Evolutionary conservation across 768 basidiomycete genomes (phyloP).

Genomic region (Lyophyllum decastes): DNA sequence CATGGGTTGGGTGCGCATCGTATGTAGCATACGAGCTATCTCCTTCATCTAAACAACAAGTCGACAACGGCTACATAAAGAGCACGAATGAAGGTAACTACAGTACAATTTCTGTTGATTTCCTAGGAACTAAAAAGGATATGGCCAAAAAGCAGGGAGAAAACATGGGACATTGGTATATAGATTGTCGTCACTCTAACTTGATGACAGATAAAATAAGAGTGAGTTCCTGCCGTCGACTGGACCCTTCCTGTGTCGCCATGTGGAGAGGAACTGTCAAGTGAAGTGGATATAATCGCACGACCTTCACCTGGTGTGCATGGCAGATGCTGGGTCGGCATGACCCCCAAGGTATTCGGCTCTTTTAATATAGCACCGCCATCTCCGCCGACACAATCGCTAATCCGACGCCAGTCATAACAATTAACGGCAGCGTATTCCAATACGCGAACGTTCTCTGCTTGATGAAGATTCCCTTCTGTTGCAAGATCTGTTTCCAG

Average conservation of each 20-base stretch:
- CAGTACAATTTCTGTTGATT: not conserved
- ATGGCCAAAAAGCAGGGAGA: not conserved
- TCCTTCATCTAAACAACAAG: too few relatives aligned
- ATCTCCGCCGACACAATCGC: slow-evolving; percentile 81
- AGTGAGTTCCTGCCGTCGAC: not conserved
- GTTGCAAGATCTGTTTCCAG: slow-evolving; percentile 73
- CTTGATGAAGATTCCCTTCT: slow-evolving; percentile 68
- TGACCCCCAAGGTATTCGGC: too few relatives aligned
- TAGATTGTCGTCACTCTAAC: not conserved
- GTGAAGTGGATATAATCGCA: too few relatives aligned
- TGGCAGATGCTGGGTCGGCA: too few relatives aligned
- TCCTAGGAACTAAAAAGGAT: not conserved
- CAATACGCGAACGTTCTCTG: slow-evolving; percentile 69
- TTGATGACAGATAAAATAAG: not conserved
- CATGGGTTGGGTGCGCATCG: too few relatives aligned
- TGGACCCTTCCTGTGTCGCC: too few relatives aligned
- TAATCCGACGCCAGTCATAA: slow-evolving; percentile 67
- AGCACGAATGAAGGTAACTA: not conserved
- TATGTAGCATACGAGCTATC: too few relatives aligned
- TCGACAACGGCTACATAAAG: not conserved
- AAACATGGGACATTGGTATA: not conserved
- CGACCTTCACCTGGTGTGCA: too few relatives aligned
- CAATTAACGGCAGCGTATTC: slow-evolving; percentile 66
- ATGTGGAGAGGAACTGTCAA: too few relatives aligned
- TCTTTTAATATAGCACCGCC: slow-evolving; percentile 46